Evolutionary conservation across 2,329 filamentous ascomycete genomes (phyloP).

Genomic region (Cytospora chrysosperma): DNA sequence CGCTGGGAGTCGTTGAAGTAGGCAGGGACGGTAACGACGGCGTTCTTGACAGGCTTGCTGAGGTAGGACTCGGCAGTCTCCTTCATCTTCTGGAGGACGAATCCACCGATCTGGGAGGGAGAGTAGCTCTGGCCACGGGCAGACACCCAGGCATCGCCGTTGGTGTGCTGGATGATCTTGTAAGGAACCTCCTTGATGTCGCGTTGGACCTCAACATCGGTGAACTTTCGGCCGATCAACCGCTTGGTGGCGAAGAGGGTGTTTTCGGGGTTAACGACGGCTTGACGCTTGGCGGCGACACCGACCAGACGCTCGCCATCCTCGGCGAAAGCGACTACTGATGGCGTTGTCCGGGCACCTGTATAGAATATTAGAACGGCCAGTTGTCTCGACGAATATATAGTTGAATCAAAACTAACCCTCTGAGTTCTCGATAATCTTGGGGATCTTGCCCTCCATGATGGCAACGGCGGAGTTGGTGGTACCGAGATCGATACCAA

Average conservation of each 20-base stretch:
- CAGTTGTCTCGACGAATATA: not conserved
- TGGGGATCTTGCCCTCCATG: conserved; percentile 94
- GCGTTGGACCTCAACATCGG: conserved; percentile 87
- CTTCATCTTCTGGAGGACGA: conserved; percentile 98
- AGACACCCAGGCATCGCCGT: conserved; percentile 95
- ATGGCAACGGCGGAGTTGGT: conserved; percentile 97
- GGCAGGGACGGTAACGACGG: conserved; percentile 92
- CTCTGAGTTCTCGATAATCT: conserved; percentile 97
- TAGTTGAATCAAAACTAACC: conserved; percentile 51
- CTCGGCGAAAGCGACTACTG: conserved; percentile 92
- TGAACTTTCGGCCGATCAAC: conserved; percentile 97
- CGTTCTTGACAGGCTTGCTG: conserved; percentile 88
- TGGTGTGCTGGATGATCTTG: conserved; percentile 96
- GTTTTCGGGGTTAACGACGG: conserved; percentile 97
- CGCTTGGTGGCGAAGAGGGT: conserved; percentile 98
- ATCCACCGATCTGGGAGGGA: conserved; percentile 96
- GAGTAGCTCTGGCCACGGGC: conserved; percentile 95
- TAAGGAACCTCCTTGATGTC: conserved; percentile 98
- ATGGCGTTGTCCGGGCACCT: conserved; percentile 89
- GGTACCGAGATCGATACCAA: conserved; percentile 97
- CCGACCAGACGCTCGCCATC: conserved; percentile 95
- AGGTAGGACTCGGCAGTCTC: conserved; percentile 95
- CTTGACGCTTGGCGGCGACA: conserved; percentile 97
- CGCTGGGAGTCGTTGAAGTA: conserved; percentile 99
- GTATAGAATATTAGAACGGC: conserved; percentile 22